Evolutionary conservation across 768 basidiomycete genomes (phyloP).

Genomic region (Lactarius psammicola): DNA sequence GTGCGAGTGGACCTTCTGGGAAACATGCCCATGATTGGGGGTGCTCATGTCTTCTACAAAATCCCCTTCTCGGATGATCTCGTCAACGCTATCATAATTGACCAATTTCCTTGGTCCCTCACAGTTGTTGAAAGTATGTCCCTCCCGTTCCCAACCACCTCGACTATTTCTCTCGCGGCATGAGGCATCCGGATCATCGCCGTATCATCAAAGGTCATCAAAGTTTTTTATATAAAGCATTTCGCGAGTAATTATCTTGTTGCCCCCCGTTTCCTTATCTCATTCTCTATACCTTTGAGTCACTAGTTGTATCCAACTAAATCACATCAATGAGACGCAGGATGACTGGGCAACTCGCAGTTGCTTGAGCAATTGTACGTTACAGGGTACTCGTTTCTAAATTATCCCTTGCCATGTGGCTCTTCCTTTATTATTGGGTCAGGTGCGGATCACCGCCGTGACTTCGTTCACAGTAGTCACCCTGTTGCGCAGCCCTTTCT

Average conservation of each 20-base stretch:
- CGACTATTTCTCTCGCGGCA: too few species aligned
- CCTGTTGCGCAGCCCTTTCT: background rate
- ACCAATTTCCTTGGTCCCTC: background rate
- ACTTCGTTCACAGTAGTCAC: background rate
- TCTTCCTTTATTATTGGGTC: background rate
- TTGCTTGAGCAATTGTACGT: background rate
- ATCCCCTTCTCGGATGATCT: background rate
- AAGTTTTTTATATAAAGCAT: background rate
- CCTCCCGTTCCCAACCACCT: too few species aligned
- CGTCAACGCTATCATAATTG: background rate
- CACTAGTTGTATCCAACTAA: background rate
- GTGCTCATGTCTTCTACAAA: too few species aligned
- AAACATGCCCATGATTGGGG: too few species aligned
- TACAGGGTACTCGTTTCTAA: background rate
- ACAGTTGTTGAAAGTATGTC: background rate
- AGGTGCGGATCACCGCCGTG: background rate
- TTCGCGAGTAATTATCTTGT: background rate
- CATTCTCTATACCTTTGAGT: background rate
- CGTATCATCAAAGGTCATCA: background rate
- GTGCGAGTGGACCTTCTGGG: background rate
- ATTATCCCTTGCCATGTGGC: background rate
- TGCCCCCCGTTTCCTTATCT: background rate
- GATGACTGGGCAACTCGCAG: background rate
- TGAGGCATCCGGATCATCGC: background rate
- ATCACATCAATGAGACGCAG: background rate